Evolutionary conservation across 1,284 basidiomycete species (phyloP).

Genomic region (Wolfiporia cocos): DNA sequence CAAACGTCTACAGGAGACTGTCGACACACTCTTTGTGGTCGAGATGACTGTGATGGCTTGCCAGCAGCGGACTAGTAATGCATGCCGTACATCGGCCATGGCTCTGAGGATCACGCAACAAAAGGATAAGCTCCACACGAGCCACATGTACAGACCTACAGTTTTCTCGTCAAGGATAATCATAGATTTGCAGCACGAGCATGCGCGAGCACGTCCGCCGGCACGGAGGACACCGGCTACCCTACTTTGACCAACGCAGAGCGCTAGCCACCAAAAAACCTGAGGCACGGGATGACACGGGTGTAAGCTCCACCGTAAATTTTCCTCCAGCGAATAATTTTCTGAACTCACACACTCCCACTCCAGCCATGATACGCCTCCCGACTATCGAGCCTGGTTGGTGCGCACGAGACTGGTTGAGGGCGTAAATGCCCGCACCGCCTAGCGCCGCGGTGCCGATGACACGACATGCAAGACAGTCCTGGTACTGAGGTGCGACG

Average conservation of each 20-base stretch:
- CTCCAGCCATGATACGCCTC: conserved; percentile 30
- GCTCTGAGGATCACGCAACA: too few species aligned
- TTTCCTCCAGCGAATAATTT: too few species aligned
- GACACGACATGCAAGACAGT: conserved; percentile 33
- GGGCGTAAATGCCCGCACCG: conserved; percentile 28
- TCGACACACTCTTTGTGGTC: too few species aligned
- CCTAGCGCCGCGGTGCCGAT: conserved; percentile 30
- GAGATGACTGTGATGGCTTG: too few species aligned
- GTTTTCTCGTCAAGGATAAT: too few species aligned
- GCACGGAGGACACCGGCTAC: not conserved
- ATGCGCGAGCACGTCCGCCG: too few species aligned
- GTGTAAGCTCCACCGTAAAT: not conserved
- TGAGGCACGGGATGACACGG: conserved; percentile 1
- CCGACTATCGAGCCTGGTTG: conserved; percentile 29
- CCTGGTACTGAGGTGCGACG: conserved; percentile 15
- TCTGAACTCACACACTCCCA: conserved; percentile 27
- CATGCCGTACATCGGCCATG: too few species aligned
- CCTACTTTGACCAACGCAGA: conserved; percentile 20
- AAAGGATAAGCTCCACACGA: too few species aligned
- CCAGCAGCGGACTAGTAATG: too few species aligned
- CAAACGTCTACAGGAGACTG: too few species aligned
- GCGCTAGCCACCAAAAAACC: conserved; percentile 24
- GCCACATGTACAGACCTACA: too few species aligned
- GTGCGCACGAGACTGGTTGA: conserved; percentile 28
- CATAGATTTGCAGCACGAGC: too few species aligned